Base-by-base conservation (phyloP, 805 yeast species). In the Hanseniaspora valbyensis region DNA sequence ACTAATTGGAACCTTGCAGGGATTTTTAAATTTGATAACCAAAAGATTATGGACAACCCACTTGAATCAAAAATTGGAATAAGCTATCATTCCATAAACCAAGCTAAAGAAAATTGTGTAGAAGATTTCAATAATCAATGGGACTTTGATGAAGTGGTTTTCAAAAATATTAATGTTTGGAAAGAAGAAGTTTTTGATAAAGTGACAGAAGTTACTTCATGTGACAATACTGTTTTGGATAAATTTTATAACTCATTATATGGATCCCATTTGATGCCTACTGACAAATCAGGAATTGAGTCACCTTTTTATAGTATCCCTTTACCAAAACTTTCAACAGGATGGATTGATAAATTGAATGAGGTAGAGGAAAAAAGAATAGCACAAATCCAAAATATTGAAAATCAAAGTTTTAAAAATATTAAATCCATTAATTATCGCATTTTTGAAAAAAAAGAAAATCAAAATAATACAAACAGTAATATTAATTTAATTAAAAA, bases 211-310 rank as follows among this genome's bases (percentile, higher is more conserved):
- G 56, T 65, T 14, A 50, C 55, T 32, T 42, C 53, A n/a, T 58
- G 55, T 34, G 55, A 54, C 30, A 55, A 56, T 42, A 56, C 54
- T 13, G 34, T 52, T 16, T 46, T 53, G 37, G 51, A 36, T 12
- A 53, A 44, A 32, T 44, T 64, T 21, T 63, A 61, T 50, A 57
- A 61, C 10, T 53, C 63, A 5, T 55, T 66, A 38, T 66, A 66
- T 43, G 66, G 67, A 2, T 41, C 62, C 24, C 65, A 61, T 52
- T 54, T 65, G 24, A 45, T 64, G 49, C 69, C 69, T 2, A 55
- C 66, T 21, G 61, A 65, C 49, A 57, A 61, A 49, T 64, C 68
- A 0, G 69, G 56, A 4, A 14, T 24, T 2, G 56, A 52, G 19
- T 50, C 56, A 6, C 56, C 54, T 9, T 46, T 38, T 25, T 54